Evolutionary conservation across 805 yeast genomes (phyloP).

Genomic region (Candida dendrica): DNA sequence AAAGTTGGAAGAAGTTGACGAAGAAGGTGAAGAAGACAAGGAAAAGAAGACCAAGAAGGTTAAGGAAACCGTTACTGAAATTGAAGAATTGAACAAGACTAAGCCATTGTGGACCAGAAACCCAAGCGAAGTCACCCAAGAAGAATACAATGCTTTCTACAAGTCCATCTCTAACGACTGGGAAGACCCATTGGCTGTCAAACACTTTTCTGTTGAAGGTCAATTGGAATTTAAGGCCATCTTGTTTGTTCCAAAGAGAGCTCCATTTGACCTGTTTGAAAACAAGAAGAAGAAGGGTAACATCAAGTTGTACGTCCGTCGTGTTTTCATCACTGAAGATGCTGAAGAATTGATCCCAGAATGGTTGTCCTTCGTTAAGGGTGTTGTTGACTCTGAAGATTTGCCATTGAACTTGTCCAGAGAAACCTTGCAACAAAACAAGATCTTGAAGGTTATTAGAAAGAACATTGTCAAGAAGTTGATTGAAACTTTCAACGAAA

Average conservation of each 20-base stretch:
- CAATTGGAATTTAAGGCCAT: constrained; percentile 99
- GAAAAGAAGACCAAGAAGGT: constrained; percentile 77
- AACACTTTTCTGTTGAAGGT: constrained; percentile 99
- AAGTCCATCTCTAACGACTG: constrained; percentile 98
- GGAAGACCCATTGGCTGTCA: constrained; percentile 99
- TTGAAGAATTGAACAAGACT: constrained; percentile 97
- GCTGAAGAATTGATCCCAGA: constrained; percentile 99
- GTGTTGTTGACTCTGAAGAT: constrained; percentile 99
- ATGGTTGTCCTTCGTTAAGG: constrained; percentile 95
- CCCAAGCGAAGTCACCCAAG: constrained; percentile 96
- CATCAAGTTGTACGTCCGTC: constrained; percentile 97
- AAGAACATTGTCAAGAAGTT: constrained; percentile 98
- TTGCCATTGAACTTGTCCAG: constrained; percentile 99
- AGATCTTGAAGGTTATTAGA: constrained; percentile 97
- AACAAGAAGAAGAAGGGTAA: constrained; percentile 98
- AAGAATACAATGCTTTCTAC: constrained; percentile 98
- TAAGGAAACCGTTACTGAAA: constrained; percentile 89
- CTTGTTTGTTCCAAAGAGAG: constrained; percentile 96
- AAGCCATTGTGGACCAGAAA: constrained; percentile 99
- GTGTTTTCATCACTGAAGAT: constrained; percentile 99
- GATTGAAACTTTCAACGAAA: constrained; percentile 97
- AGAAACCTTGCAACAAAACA: constrained; percentile 99
- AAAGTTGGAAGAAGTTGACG: constrained; percentile 69
- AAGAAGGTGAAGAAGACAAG: constrained; percentile 60
- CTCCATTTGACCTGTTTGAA: constrained; percentile 98